Conservation (phyloP, 768 basidiomycete species). For the Lentinula detonsa region DNA sequence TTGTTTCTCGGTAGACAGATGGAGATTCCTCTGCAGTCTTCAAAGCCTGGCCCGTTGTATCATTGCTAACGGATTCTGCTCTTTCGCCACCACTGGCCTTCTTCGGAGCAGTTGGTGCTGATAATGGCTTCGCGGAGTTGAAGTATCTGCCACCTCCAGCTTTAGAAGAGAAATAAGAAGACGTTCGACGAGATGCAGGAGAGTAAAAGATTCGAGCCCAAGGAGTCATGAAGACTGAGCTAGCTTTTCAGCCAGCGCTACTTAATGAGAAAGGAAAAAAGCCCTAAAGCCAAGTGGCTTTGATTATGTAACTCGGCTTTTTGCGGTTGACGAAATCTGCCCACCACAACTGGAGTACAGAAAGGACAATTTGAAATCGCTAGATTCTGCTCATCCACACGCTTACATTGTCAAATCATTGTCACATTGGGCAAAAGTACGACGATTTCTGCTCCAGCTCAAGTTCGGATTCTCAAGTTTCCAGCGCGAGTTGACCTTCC, state of each 20-base stretch:
- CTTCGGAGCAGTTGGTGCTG: conserved; percentile 31
- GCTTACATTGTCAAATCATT: no score
- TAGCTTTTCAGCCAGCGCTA: neutral
- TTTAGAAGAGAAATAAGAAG: conserved; percentile 76
- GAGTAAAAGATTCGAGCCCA: conserved; percentile 43
- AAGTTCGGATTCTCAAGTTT: no score
- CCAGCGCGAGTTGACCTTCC: no score
- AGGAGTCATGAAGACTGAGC: conserved; percentile 36
- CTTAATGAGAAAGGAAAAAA: neutral
- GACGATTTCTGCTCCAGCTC: no score
- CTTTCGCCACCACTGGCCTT: conserved; percentile 34
- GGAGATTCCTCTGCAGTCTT: conserved; percentile 14
- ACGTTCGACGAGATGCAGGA: conserved; percentile 49
- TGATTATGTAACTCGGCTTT: neutral
- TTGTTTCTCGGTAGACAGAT: conserved; percentile 7
- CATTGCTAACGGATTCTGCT: conserved; percentile 9
- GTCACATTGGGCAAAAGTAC: no score
- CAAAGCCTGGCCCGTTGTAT: conserved; percentile 8
- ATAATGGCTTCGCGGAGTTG: conserved; percentile 62
- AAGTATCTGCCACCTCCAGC: conserved; percentile 71
- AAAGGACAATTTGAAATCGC: no score
- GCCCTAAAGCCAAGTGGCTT: neutral
- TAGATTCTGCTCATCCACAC: no score
- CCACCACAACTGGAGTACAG: no score
- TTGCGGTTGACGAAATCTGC: no score